Evolutionary conservation across 75 land plant species (phyloP).

Genomic region (Azolla pinnata): DNA sequence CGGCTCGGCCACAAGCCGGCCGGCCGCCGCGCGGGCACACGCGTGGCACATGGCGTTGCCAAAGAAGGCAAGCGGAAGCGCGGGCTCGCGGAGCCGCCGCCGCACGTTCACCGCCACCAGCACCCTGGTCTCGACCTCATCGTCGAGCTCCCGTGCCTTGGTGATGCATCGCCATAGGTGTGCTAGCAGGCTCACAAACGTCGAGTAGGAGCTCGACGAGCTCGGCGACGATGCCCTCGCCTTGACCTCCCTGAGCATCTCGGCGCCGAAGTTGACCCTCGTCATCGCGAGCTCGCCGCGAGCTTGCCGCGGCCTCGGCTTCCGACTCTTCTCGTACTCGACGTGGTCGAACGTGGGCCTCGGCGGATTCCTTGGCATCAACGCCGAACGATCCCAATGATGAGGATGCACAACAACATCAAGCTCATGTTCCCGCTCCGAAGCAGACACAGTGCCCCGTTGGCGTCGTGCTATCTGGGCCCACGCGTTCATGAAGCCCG

Average conservation of each 20-base stretch:
- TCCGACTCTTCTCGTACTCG: constrained; percentile 27
- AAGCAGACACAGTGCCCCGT: no score
- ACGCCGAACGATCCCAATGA: constrained; percentile 28
- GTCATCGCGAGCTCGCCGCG: constrained; percentile 20
- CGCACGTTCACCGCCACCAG: constrained; percentile 46
- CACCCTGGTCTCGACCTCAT: constrained; percentile 21
- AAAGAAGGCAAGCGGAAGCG: constrained; percentile 36
- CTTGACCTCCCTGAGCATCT: constrained; percentile 25
- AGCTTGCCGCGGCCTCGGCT: constrained; percentile 4
- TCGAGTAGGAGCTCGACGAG: constrained; percentile 21
- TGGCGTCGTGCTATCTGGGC: no score
- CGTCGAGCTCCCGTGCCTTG: constrained; percentile 35
- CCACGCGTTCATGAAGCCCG: constrained; percentile 49
- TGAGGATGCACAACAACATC: no score
- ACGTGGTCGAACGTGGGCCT: constrained; percentile 32
- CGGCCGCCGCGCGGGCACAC: constrained; percentile 22
- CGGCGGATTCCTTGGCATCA: constrained; percentile 38
- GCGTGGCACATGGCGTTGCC: constrained; percentile 55
- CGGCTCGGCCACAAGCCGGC: constrained; percentile 22
- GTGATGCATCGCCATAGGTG: constrained; percentile 59
- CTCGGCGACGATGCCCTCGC: constrained; percentile 5
- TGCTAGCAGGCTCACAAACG: constrained; percentile 42
- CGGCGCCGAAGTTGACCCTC: constrained; percentile 19
- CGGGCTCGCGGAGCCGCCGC: constrained; percentile 26
- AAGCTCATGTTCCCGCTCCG: no score